phyloP scores from a whole-genome alignment of 2,329 filamentous ascomycete genomes.

The Xylogone sp. region DNA sequence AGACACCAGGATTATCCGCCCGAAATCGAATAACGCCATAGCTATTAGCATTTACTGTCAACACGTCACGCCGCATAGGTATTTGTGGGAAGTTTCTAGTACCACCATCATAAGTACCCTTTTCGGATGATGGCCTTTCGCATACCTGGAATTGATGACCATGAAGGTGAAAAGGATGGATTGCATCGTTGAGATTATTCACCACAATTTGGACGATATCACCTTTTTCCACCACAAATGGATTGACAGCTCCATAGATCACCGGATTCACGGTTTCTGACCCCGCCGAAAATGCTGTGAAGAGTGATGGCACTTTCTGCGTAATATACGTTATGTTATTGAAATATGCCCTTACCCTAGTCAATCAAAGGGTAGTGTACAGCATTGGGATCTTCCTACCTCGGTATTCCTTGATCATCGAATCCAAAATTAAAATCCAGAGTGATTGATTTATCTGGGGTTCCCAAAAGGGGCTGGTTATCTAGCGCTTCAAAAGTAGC shows the following conservation, averaged over 20 bases:
- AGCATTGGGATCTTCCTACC: slow-evolving; percentile 4
- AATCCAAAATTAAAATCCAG: slow-evolving; percentile 15
- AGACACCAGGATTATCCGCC: slow-evolving; percentile 47
- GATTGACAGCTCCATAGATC: slow-evolving; percentile 63
- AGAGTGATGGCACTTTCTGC: slow-evolving; percentile 65
- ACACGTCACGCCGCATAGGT: slow-evolving; percentile 47
- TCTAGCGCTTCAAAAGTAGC: slow-evolving; percentile 68
- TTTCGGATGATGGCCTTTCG: too few species aligned
- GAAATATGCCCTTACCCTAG: slow-evolving; percentile 39
- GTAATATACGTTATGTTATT: slow-evolving; percentile 62
- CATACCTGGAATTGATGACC: slow-evolving; percentile 47
- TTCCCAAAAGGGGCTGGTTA: slow-evolving; percentile 52
- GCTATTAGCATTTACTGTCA: slow-evolving; percentile 30
- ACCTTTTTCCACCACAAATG: slow-evolving; percentile 65
- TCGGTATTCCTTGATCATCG: slow-evolving; percentile 11
- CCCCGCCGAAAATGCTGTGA: slow-evolving; percentile 58
- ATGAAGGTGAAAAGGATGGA: slow-evolving; percentile 53
- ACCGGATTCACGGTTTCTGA: slow-evolving; percentile 48
- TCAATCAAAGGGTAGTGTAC: too few species aligned
- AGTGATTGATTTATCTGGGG: slow-evolving; percentile 22
- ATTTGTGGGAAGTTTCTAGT: slow-evolving; percentile 32
- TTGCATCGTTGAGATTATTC: slow-evolving; percentile 69
- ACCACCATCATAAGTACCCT: too few species aligned
- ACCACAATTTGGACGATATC: slow-evolving; percentile 70
- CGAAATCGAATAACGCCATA: slow-evolving; percentile 43